These are phyloP conservation scores for Racocetra persica DNA, from an alignment of 371 early-diverging fungal species.

Conservation along the genomic window DNA sequence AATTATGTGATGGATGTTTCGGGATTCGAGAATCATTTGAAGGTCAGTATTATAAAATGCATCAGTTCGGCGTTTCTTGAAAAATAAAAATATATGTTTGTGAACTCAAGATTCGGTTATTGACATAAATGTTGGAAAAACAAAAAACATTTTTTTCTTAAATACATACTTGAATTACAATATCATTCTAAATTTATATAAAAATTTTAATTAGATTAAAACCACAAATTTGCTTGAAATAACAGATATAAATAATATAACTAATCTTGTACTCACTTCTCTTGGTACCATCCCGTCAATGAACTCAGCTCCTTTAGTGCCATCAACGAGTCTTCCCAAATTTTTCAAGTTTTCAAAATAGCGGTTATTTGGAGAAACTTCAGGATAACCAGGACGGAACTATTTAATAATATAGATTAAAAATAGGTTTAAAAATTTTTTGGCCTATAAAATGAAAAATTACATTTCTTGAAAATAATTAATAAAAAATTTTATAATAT, in stretches of 20 bases:
- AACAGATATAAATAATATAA: not conserved
- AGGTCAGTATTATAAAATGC: slow-evolving; percentile 45
- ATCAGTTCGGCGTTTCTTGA: slow-evolving; percentile 38
- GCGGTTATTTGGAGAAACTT: slow-evolving; percentile 35
- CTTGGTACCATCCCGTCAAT: slow-evolving; percentile 40
- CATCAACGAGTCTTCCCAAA: slow-evolving; percentile 34
- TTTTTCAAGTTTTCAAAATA: slow-evolving; percentile 1
- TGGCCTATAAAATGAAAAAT: not conserved
- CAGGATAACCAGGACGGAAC: slow-evolving; percentile 41
- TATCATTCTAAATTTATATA: slow-evolving; percentile 17
- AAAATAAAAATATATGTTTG: not conserved
- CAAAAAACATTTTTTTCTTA: not conserved
- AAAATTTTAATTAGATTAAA: no score
- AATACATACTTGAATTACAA: slow-evolving; percentile 36
- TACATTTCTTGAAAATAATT: not conserved
- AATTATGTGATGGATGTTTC: slow-evolving; percentile 37
- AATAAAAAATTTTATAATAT: not conserved
- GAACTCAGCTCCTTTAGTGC: slow-evolving; percentile 40
- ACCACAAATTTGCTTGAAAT: not conserved
- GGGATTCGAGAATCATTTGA: slow-evolving; percentile 39
- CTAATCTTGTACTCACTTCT: slow-evolving; percentile 4
- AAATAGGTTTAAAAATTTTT: not conserved
- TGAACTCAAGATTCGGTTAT: not conserved
- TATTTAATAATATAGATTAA: not conserved
- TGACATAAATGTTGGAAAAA: not conserved